Conservation (phyloP, 805 yeast species). For the Yamadazyma takamatsuzukensis region DNA sequence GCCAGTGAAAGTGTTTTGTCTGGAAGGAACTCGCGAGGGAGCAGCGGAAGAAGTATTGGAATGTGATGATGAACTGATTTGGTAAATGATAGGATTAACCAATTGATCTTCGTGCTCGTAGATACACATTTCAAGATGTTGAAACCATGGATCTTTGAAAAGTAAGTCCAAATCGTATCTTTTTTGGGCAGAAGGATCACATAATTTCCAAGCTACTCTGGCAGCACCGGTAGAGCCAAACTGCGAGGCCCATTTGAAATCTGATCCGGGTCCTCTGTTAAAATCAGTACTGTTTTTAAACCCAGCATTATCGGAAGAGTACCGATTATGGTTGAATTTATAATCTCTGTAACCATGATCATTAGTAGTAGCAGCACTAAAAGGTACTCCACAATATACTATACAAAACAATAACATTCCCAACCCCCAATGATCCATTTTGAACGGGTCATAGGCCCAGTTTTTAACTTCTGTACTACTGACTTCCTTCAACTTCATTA, state of each 20-base stretch:
- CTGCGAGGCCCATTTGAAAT: constrained; percentile 64
- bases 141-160: constrained; percentile 64
- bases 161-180: constrained; percentile 55
- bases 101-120: constrained; percentile 45
- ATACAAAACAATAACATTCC: constrained; percentile 66
- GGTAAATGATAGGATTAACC: constrained; percentile 26
- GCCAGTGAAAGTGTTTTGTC: constrained; percentile 25
- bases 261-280: constrained; percentile 63
- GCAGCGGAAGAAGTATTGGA: constrained; percentile 13
- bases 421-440: constrained; percentile 69
- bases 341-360: constrained; percentile 54
- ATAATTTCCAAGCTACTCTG: constrained; percentile 69
- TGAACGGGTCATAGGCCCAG: constrained; percentile 58
- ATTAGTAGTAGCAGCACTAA: constrained; percentile 48
- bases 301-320: constrained; percentile 37
- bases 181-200: constrained; percentile 56
- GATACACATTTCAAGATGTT: constrained; percentile 54
- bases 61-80: neutral
- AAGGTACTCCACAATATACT: constrained; percentile 58
- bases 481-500: constrained; percentile 46
- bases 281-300: constrained; percentile 46
- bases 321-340: constrained; percentile 44
- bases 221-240: constrained; percentile 59
- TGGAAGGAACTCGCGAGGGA: constrained; percentile 27
- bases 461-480: constrained; percentile 28